phyloP scores from a whole-genome alignment of 208 protist species.

The Acanthamoeba sp. region DNA sequence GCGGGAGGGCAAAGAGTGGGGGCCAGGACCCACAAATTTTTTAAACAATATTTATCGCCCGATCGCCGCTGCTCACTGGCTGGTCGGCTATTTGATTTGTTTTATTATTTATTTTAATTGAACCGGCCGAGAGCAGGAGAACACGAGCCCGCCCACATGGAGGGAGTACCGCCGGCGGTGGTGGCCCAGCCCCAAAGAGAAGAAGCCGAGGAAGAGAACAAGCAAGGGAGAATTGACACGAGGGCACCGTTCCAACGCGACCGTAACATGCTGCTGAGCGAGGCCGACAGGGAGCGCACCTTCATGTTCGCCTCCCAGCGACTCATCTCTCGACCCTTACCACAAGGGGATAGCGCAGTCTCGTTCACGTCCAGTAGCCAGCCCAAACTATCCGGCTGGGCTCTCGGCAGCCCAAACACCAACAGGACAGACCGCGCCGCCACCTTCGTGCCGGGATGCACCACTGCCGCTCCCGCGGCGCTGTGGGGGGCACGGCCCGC shows the following conservation, averaged over 20 bases:
- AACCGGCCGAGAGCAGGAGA: no score
- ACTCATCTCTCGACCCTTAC: neutral
- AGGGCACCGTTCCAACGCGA: neutral
- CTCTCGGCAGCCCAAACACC: no score
- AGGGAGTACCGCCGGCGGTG: neutral
- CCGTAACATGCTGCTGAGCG: neutral
- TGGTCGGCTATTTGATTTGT: no score
- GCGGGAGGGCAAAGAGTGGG: no score
- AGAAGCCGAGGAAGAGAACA: neutral
- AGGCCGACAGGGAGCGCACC: neutral
- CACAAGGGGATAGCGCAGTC: neutral
- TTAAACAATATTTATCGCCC: no score
- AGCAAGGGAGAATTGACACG: neutral
- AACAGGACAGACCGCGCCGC: no score
- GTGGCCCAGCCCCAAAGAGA: neutral
- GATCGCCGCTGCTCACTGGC: no score
- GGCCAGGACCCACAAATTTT: no score
- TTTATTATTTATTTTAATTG: no score
- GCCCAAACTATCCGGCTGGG: neutral
- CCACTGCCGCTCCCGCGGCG: neutral
- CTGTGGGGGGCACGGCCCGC: neutral
- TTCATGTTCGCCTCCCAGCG: slow-evolving; percentile 9
- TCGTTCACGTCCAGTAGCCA: neutral
- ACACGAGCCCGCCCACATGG: neutral
- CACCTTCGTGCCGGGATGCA: no score